A percentile compares a stretch with the other conserved stretches of the same genome.
Evolutionary conservation across 2,329 filamentous ascomycete species (phyloP).

Genomic region (Colletotrichum neosansevieriae): DNA sequence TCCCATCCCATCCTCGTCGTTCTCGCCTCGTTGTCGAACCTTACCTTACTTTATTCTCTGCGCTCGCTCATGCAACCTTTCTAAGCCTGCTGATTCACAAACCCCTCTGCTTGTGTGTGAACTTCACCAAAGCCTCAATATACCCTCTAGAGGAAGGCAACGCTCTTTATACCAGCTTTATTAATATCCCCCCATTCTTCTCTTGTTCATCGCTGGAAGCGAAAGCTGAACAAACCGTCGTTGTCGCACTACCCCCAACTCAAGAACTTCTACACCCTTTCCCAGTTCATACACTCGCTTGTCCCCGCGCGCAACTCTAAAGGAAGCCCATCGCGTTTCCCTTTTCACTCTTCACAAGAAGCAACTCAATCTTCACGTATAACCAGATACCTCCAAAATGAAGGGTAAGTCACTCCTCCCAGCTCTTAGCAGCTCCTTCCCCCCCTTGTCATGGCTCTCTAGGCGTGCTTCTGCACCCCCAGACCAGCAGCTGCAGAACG

Average conservation of each 20-base stretch:
- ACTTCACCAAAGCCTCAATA: conserved; percentile 15
- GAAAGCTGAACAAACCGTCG: not conserved
- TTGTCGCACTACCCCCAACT: not conserved
- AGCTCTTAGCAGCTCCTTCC: not conserved
- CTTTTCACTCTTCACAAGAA: conserved; percentile 7
- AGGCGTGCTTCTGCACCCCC: not conserved
- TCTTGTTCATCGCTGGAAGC: not conserved
- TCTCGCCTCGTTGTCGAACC: not conserved
- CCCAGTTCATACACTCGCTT: conserved; percentile 37
- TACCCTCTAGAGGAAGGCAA: conserved; percentile 15
- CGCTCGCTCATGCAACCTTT: conserved; percentile 33
- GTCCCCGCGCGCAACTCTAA: conserved; percentile 22
- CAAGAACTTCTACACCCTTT: conserved; percentile 15
- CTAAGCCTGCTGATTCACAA: conserved; percentile 14
- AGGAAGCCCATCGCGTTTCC: conserved; percentile 17
- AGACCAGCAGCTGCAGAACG: conserved; percentile 1
- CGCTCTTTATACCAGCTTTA: conserved; percentile 21
- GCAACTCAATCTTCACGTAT: not conserved
- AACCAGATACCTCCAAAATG: conserved; percentile 36
- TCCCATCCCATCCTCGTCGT: not conserved
- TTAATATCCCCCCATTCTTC: conserved; percentile 17
- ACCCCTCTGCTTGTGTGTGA: conserved; percentile 12
- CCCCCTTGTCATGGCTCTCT: not conserved
- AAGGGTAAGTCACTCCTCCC: conserved; percentile 30
- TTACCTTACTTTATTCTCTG: conserved; percentile 20